These are phyloP conservation scores for Phellopilus nigrolimitatus DNA, from an alignment of 1,284 basidiomycete genomes.

Conservation along the genomic window DNA sequence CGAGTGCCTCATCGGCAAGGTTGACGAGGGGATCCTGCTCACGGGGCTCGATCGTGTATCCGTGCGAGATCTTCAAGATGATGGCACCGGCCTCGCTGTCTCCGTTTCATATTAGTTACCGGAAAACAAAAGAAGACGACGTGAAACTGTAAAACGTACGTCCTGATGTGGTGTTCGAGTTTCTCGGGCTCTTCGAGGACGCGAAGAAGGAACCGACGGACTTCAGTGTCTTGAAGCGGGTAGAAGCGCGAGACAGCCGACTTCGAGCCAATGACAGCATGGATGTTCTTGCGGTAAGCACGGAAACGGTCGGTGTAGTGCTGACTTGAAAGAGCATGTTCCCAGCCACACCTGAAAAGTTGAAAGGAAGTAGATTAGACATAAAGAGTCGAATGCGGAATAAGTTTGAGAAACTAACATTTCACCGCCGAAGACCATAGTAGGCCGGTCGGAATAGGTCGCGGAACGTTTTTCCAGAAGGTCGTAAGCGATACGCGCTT, in stretches of 20 bases:
- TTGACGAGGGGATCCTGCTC: slow-evolving; percentile 26
- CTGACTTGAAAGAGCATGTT: slow-evolving; percentile 6
- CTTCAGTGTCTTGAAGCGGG: slow-evolving; percentile 9
- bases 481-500: slow-evolving; percentile 38
- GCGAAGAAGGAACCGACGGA: slow-evolving; percentile 12
- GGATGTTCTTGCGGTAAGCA: slow-evolving; percentile 16
- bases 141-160: slow-evolving; percentile 10
- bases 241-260: slow-evolving; percentile 12
- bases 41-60: slow-evolving; percentile 28
- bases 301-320: slow-evolving; percentile 13
- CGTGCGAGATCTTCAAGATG: slow-evolving; percentile 32
- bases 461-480: slow-evolving; percentile 43
- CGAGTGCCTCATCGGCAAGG: slow-evolving; percentile 25
- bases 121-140: neutral
- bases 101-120: neutral
- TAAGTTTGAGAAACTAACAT: slow-evolving; percentile 7
- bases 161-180: slow-evolving; percentile 14
- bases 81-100: slow-evolving; percentile 27
- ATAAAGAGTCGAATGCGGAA: neutral
- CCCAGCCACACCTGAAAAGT: slow-evolving; percentile 11
- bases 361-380: neutral
- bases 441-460: slow-evolving; percentile 44
- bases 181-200: slow-evolving; percentile 16
- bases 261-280: slow-evolving; percentile 13
- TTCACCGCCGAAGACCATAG: slow-evolving; percentile 17